A percentile compares a stretch with the other conserved stretches of the same genome.
Evolutionary conservation across 1,139 yeast species (phyloP).

Genomic region (Kodamaea sp.): DNA sequence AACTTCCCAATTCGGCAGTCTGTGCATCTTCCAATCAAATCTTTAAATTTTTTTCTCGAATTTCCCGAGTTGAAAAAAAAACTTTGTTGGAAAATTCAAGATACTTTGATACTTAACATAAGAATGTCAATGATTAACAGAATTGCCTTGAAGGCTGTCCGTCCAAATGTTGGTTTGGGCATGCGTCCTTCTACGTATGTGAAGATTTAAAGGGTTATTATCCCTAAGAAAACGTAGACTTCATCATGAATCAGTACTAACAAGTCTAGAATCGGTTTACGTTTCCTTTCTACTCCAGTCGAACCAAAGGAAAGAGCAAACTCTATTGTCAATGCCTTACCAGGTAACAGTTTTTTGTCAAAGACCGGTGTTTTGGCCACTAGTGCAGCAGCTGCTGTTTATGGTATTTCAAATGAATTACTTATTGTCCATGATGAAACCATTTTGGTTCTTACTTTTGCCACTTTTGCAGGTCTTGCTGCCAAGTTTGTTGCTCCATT

Average conservation of each 20-base stretch:
- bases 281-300: constrained; percentile 60
- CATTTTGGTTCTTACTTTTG: constrained; percentile 75
- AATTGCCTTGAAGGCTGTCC: constrained; percentile 46
- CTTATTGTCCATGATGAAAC: constrained; percentile 94
- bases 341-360: constrained; percentile 83
- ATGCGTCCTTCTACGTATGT: constrained; percentile 49
- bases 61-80: constrained; percentile 8
- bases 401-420: constrained; percentile 90
- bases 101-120: constrained; percentile 2
- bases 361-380: constrained; percentile 96
- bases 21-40: constrained; percentile 37
- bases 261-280: constrained; percentile 50
- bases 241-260: constrained; percentile 18
- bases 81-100: constrained; percentile 7
- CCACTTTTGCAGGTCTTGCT: constrained; percentile 68
- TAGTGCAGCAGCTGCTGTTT: constrained; percentile 87
- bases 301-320: constrained; percentile 93
- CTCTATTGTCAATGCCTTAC: constrained; percentile 86
- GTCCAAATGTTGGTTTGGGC: constrained; percentile 37
- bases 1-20: constrained; percentile 34
- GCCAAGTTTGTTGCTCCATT: constrained; percentile 92
- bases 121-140: constrained; percentile 46
- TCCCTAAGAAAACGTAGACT: background rate
- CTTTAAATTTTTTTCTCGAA: constrained; percentile 20
- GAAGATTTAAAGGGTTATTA: background rate